Evolutionary conservation across 2,329 filamentous ascomycete species (phyloP), one percentile per base, ranked within the genome.

Genomic region (Botrytis fragariae): DNA sequence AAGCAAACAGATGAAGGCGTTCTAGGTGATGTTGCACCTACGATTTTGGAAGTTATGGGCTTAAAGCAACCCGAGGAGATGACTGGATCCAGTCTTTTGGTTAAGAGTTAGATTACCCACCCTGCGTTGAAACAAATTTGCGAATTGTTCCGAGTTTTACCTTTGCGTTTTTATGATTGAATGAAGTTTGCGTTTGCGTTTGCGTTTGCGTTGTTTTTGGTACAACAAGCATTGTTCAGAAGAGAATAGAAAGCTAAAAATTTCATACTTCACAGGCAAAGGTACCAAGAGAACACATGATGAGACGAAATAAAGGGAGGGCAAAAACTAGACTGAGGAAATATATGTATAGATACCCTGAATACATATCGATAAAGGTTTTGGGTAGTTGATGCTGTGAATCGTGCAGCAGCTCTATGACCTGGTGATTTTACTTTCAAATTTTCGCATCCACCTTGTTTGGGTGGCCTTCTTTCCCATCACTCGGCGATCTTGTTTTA

Each of bases 1-100:
- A 92, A 94, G 85, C 87, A 89, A 73, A 81, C 82, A 22, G 90
- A 91, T 75, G 71, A 72, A 44, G 95, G 94, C 80, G 96, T 99
- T n/a, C 87, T 99, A 35, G 96, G 96, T 74, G 96, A 99, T 81
- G 96, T 99, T 48, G 96, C 96, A 12, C 96, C 96, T n/a, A 99
- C 96, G 25, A 83, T 99, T 74, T 88, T 99, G 61, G 92, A 90
- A 9, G 90, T 91, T 80, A 98, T 99, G 95, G 96, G 96, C 45
- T 86, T 99, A 75, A 89, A 93, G 65, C 90, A 97, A 83, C 95
- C 96, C 8, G 89, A 93, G 80, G 95, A 95, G 83, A 99, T 99
- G 96, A 93, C 92, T 74, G 95, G 96, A 74, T 85, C 86, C 81
- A 97, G 90, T 84, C 87, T 99, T 80, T 87, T 99, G 78, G 85